Conservation (phyloP, 768 basidiomycete species). For the Mycena belliarum region DNA sequence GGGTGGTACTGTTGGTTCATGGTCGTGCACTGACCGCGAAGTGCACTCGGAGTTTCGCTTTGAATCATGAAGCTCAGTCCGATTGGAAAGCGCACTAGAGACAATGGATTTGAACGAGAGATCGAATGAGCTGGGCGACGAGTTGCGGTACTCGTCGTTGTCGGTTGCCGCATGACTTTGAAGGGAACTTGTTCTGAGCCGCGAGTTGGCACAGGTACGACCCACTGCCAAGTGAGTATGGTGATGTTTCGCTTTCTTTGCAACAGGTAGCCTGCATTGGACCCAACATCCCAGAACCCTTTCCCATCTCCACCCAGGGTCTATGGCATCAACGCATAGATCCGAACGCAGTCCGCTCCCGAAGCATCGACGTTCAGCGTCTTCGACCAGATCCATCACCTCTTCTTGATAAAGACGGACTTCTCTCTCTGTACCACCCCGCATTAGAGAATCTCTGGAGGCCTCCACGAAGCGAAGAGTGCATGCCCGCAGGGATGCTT, state of each 20-base stretch:
- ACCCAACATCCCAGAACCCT: conserved; percentile 47
- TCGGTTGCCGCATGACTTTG: neutral
- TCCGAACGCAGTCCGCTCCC: conserved; percentile 22
- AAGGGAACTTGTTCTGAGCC: no score
- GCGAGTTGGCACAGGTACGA: no score
- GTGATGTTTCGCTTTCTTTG: conserved; percentile 5
- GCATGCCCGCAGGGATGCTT: conserved; percentile 55
- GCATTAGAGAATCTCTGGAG: neutral
- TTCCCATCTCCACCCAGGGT: conserved; percentile 49
- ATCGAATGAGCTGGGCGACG: neutral
- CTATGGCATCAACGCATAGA: neutral
- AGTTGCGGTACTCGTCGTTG: conserved; percentile 2
- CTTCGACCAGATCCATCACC: conserved; percentile 48
- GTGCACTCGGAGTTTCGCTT: neutral
- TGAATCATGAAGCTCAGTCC: conserved; percentile 13
- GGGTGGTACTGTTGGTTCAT: neutral
- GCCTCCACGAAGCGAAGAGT: conserved; percentile 48
- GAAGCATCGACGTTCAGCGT: conserved; percentile 52
- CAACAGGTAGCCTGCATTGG: conserved; percentile 7
- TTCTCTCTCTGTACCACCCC: conserved; percentile 9
- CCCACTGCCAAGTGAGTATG: neutral
- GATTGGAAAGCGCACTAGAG: conserved; percentile 18
- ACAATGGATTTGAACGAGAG: conserved; percentile 17
- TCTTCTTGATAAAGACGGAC: conserved; percentile 37
- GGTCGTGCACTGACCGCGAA: no score